Conservation (phyloP, 192 early-diverging fungal genomes). For the Chytriomyces sp. region DNA sequence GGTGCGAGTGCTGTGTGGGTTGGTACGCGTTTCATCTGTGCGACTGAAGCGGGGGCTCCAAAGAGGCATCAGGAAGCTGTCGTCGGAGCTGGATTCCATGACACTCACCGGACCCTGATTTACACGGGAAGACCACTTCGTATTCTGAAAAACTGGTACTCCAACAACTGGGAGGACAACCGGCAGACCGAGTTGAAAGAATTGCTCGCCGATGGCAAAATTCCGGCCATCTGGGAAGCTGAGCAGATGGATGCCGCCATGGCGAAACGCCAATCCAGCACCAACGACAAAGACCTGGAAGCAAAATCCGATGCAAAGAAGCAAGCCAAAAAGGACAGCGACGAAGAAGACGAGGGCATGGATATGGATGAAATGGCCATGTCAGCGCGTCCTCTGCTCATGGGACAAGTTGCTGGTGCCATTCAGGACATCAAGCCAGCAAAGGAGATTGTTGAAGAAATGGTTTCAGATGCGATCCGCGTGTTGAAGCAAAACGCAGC, state of each 20-base stretch:
- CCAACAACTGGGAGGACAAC: conserved; percentile 46
- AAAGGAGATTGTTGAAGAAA: conserved; percentile 57
- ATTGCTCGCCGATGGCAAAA: conserved; percentile 38
- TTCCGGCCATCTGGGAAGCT: conserved; percentile 39
- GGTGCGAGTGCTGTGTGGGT: conserved; percentile 58
- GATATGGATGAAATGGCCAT: conserved; percentile 31
- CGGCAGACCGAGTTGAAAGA: conserved; percentile 41
- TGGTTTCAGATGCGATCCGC: conserved; percentile 42
- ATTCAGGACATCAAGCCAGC: conserved; percentile 50
- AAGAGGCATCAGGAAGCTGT: conserved; percentile 49
- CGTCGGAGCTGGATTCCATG: conserved; percentile 46
- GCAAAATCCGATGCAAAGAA: background rate
- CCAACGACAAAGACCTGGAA: background rate
- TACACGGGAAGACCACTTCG: conserved; percentile 50
- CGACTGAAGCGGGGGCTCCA: conserved; percentile 53
- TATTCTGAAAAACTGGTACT: conserved; percentile 44
- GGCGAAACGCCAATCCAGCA: conserved; percentile 17
- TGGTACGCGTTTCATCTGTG: conserved; percentile 53
- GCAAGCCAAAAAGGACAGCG: conserved; percentile 7
- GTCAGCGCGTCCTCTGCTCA: conserved; percentile 36
- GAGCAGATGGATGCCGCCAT: conserved; percentile 24
- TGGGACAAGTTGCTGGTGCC: conserved; percentile 55
- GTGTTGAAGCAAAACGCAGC: conserved; percentile 27
- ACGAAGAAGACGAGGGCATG: conserved; percentile 17
- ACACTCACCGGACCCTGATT: conserved; percentile 52